A percentile compares a stretch with the other conserved stretches of the same genome.
Evolutionary conservation across 306 rosid genomes (phyloP).

Genomic region (Comarum palustre): DNA sequence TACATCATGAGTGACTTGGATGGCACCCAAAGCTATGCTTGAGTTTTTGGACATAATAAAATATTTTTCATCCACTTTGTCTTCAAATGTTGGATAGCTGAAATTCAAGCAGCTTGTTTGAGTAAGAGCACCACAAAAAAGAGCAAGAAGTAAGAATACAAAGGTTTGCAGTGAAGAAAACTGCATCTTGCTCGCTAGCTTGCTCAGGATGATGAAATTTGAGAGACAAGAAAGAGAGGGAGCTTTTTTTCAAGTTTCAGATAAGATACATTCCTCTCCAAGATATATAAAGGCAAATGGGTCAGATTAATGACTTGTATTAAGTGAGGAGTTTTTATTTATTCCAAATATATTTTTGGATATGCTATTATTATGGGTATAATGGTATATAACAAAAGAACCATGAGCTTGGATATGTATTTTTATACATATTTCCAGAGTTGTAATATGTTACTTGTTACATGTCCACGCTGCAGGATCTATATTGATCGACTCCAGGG

Average conservation of each 20-base stretch:
- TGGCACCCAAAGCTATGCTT: neutral
- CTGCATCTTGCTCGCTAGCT: neutral
- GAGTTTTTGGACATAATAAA: slow-evolving; percentile 1
- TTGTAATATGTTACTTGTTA: neutral
- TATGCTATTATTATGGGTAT: neutral
- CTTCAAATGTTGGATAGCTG: slow-evolving; percentile 16
- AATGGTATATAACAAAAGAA: neutral
- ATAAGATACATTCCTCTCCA: neutral
- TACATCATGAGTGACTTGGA: slow-evolving; percentile 38
- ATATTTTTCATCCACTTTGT: neutral
- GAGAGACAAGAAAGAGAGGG: neutral
- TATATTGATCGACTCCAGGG: no score
- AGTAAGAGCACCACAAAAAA: slow-evolving; percentile 5
- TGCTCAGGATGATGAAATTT: neutral
- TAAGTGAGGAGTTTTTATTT: neutral
- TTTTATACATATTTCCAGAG: no score
- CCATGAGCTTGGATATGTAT: neutral
- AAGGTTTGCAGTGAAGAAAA: neutral
- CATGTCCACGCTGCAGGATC: neutral
- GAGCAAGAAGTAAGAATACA: neutral
- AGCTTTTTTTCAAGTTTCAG: neutral
- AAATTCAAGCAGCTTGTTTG: slow-evolving; percentile 24
- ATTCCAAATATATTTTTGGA: neutral
- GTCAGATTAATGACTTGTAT: neutral
- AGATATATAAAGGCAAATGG: neutral